A percentile compares a stretch with the other conserved stretches of the same genome.
phyloP scores from a whole-genome alignment of 331 rosid genomes.

The Acacia concinna region DNA sequence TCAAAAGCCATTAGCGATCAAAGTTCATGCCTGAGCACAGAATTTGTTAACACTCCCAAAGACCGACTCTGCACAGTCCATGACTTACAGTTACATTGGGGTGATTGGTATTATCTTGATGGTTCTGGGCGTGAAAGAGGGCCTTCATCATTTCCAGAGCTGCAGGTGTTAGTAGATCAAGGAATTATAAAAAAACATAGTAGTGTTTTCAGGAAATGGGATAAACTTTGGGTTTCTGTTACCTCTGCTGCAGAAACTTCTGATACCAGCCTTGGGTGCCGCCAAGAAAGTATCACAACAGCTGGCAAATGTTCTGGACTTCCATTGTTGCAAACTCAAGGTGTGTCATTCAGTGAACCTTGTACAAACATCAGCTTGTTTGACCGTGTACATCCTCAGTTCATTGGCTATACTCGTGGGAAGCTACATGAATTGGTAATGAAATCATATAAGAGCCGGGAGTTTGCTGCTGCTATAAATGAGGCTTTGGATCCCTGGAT shows the following conservation, averaged over 20 bases:
- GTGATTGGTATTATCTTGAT: conserved; percentile 97
- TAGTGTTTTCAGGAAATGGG: conserved; percentile 83
- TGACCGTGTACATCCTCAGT: conserved; percentile 74
- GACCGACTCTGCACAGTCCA: conserved; percentile 64
- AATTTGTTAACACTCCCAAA: conserved; percentile 53
- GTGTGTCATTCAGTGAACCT: conserved; percentile 33
- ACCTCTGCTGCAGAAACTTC: conserved; percentile 63
- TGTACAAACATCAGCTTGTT: conserved; percentile 39
- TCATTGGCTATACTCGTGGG: conserved; percentile 88
- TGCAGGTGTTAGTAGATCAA: conserved; percentile 73
- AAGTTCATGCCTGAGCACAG: conserved; percentile 46
- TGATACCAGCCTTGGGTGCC: conserved; percentile 40
- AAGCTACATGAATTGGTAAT: conserved; percentile 91
- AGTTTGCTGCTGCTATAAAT: conserved; percentile 92
- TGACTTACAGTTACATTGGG: conserved; percentile 78
- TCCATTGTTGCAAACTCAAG: conserved; percentile 41
- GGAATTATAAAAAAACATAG: conserved; percentile 67
- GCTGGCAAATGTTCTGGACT: conserved; percentile 44
- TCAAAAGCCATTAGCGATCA: conserved; percentile 48
- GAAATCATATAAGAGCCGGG: conserved; percentile 93
- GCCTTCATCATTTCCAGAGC: conserved; percentile 81
- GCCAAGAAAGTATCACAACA: conserved; percentile 41
- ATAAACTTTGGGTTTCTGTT: conserved; percentile 92
- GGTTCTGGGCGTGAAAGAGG: conserved; percentile 97
- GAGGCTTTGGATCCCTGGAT: conserved; percentile 99